Percentiles rank a stretch among this genome's conserved stretches.
These are phyloP conservation scores for Mortierella polycephala DNA, from an alignment of 371 early-diverging fungal species.

Conservation along the genomic window DNA sequence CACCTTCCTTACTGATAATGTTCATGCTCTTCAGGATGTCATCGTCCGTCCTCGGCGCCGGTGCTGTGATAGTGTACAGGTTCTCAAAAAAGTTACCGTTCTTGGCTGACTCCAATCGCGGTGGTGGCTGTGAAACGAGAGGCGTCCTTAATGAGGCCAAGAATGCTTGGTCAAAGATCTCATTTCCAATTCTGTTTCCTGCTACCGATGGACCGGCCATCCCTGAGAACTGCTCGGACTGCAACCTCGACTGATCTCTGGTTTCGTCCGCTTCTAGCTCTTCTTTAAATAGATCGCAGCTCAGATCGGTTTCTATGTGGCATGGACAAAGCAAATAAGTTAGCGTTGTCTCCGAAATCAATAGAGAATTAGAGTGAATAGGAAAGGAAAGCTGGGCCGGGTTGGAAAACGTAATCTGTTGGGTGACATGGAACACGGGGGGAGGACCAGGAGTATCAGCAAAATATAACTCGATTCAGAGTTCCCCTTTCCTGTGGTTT, in stretches of 20 bases:
- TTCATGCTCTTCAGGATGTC: background rate
- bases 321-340: conserved; percentile 4
- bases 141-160: conserved; percentile 32
- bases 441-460: too few species aligned
- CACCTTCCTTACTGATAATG: background rate
- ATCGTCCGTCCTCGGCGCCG: background rate
- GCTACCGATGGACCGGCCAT: background rate
- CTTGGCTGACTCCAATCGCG: conserved; percentile 14
- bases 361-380: too few species aligned
- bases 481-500: too few species aligned
- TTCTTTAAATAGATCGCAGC: conserved; percentile 53
- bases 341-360: background rate
- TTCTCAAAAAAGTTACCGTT: conserved; percentile 25
- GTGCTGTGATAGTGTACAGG: conserved; percentile 23
- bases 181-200: conserved; percentile 16
- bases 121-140: conserved; percentile 22
- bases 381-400: too few species aligned
- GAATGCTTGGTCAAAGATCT: conserved; percentile 42
- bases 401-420: too few species aligned
- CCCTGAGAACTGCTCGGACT: conserved; percentile 13
- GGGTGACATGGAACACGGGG: too few species aligned
- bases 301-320: conserved; percentile 40
- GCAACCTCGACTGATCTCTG: conserved; percentile 26
- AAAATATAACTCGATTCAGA: too few species aligned
- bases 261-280: conserved; percentile 35